Conservation (phyloP, 192 early-diverging fungal genomes). For the Coemansia sp. region DNA sequence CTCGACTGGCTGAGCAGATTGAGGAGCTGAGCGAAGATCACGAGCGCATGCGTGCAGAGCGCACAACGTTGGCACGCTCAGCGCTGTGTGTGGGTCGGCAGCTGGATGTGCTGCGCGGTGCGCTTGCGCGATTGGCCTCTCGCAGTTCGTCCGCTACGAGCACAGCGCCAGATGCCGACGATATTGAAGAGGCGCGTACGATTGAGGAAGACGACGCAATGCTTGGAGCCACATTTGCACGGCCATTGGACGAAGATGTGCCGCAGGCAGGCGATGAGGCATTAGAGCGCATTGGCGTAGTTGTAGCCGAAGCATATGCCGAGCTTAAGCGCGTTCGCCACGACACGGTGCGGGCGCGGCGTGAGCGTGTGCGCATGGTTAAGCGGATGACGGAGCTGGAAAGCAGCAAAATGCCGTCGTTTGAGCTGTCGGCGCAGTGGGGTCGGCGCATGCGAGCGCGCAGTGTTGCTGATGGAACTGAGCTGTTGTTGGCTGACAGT, state of each 20-base stretch:
- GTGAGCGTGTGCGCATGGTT: conserved; percentile 37
- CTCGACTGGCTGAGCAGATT: conserved; percentile 35
- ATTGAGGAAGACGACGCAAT: conserved; percentile 44
- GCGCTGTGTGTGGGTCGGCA: conserved; percentile 37
- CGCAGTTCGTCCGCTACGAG: neutral
- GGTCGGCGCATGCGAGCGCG: conserved; percentile 34
- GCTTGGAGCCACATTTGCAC: conserved; percentile 42
- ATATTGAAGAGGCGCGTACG: conserved; percentile 27
- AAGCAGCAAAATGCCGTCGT: conserved; percentile 44
- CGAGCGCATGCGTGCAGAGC: conserved; percentile 43
- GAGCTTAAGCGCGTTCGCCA: conserved; percentile 34
- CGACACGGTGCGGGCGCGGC: conserved; percentile 22
- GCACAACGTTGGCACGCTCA: conserved; percentile 32
- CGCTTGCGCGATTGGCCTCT: conserved; percentile 24
- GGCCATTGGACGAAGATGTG: conserved; percentile 15
- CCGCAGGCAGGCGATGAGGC: conserved; percentile 26
- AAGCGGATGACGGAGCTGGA: conserved; percentile 42
- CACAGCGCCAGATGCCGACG: conserved; percentile 18
- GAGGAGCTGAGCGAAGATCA: conserved; percentile 45
- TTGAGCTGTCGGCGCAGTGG: conserved; percentile 41
- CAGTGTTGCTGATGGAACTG: conserved; percentile 25
- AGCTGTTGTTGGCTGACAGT: conserved; percentile 6
- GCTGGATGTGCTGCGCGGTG: conserved; percentile 28
- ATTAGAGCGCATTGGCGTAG: conserved; percentile 34
- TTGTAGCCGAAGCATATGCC: conserved; percentile 27